These are phyloP conservation scores for Globisporangium acanthophoron DNA, from an alignment of 352 stramenopile genomes.

Conservation along the genomic window DNA sequence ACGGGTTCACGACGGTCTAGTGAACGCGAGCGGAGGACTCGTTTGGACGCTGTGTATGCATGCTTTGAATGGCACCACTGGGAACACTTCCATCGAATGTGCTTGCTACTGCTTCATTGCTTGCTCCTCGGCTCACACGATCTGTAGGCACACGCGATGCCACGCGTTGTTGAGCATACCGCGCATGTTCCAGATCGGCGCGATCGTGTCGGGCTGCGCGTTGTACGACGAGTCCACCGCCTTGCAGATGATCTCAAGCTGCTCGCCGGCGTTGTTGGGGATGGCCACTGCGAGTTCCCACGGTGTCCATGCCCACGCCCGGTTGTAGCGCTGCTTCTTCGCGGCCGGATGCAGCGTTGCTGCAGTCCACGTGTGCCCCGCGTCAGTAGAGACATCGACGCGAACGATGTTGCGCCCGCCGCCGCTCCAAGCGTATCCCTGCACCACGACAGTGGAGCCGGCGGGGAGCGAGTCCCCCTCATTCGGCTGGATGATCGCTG, in stretches of 20 bases:
- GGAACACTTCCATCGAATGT: not conserved
- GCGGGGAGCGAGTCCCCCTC: constrained; percentile 36
- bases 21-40: not conserved
- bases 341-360: constrained; percentile 81
- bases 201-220: constrained; percentile 93
- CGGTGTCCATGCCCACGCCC: constrained; percentile 94
- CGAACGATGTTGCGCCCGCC: constrained; percentile 94
- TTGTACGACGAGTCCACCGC: constrained; percentile 95
- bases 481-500: constrained; percentile 86
- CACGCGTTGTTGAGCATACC: constrained; percentile 97
- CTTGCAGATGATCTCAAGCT: constrained; percentile 90
- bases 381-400: constrained; percentile 94
- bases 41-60: not conserved
- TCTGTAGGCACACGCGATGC: constrained; percentile 79
- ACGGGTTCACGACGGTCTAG: constrained; percentile 50
- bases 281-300: constrained; percentile 93
- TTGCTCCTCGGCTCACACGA: constrained; percentile 20
- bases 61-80: not conserved
- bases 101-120: constrained; percentile 9
- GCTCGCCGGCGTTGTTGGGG: constrained; percentile 49
- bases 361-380: constrained; percentile 90
- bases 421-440: constrained; percentile 93
- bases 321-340: constrained; percentile 83
- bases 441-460: constrained; percentile 64
- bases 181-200: constrained; percentile 96